Percentiles rank a stretch among this genome's conserved stretches.
phyloP scores from a whole-genome alignment of 805 yeast genomes.

The Candida methanosorbosa region DNA sequence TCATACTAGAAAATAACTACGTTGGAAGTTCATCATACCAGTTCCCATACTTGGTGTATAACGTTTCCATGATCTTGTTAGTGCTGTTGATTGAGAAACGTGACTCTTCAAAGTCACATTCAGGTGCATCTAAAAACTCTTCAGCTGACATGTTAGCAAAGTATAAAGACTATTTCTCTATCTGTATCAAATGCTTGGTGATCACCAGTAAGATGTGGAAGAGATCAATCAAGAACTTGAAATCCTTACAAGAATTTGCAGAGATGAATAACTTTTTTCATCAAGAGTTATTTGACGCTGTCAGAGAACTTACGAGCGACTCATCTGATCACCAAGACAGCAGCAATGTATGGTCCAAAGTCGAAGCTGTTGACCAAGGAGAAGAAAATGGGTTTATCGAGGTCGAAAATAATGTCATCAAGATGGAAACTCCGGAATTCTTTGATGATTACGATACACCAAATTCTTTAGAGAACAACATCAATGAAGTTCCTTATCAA shows the following conservation, averaged over 20 bases:
- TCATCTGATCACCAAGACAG: not conserved
- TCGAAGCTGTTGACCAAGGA: not conserved
- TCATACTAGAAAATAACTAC: not conserved
- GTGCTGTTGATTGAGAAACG: conserved; percentile 2
- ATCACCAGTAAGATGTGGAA: conserved; percentile 6
- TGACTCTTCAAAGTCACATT: no score
- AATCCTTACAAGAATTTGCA: conserved; percentile 4
- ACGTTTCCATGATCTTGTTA: conserved; percentile 2
- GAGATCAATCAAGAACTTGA: conserved; percentile 3
- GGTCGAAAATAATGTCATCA: no score
- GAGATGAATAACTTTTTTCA: not conserved
- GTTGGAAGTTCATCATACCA: conserved; percentile 7
- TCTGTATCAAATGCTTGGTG: conserved; percentile 7
- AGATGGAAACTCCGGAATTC: no score
- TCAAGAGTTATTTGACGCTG: not conserved
- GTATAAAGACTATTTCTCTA: conserved; percentile 2
- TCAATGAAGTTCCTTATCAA: no score
- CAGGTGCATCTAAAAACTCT: no score
- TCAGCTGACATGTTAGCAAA: no score
- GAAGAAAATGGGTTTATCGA: no score
- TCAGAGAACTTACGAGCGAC: no score
- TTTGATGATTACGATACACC: no score
- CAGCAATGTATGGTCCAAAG: no score
- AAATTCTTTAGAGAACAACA: no score
- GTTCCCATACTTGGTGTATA: conserved; percentile 5